Conservation (phyloP, 148 eudicot genomes). For the Rhododendron griersonianum region DNA sequence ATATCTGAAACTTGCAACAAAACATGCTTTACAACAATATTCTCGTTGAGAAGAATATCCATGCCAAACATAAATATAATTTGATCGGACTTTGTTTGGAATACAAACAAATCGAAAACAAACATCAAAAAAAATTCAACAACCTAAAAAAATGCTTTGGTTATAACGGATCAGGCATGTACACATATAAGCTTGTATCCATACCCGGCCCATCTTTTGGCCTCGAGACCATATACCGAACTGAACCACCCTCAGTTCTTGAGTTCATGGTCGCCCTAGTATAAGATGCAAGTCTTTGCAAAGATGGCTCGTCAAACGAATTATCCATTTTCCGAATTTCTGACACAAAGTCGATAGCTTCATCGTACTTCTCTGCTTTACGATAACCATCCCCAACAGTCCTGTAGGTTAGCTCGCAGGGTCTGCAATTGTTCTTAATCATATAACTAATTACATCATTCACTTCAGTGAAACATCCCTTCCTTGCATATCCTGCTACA, state of each 20-base stretch:
- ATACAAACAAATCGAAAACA: no score
- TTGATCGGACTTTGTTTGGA: no score
- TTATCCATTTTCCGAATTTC: slow-evolving; percentile 45
- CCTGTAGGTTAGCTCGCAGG: slow-evolving; percentile 80
- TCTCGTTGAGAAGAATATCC: no score
- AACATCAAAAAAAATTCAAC: no score
- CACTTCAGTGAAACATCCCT: slow-evolving; percentile 64
- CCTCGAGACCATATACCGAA: no score
- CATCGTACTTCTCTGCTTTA: slow-evolving; percentile 56
- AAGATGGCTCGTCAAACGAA: slow-evolving; percentile 42
- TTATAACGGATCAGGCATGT: background rate
- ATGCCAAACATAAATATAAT: no score
- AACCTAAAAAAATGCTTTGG: no score
- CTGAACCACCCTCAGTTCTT: slow-evolving; percentile 5
- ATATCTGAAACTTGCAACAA: no score
- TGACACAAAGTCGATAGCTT: slow-evolving; percentile 67
- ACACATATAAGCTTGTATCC: background rate
- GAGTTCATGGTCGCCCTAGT: slow-evolving; percentile 40
- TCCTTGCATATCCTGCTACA: slow-evolving; percentile 68
- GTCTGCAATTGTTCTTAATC: slow-evolving; percentile 61
- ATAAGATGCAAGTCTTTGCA: slow-evolving; percentile 46
- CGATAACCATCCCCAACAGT: slow-evolving; percentile 71
- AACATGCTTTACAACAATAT: no score
- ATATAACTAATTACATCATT: slow-evolving; percentile 69
- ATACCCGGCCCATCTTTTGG: background rate